Base-by-base conservation (phyloP, 2,329 filamentous ascomycete genomes). In the Aspergillus thermomutatus region DNA sequence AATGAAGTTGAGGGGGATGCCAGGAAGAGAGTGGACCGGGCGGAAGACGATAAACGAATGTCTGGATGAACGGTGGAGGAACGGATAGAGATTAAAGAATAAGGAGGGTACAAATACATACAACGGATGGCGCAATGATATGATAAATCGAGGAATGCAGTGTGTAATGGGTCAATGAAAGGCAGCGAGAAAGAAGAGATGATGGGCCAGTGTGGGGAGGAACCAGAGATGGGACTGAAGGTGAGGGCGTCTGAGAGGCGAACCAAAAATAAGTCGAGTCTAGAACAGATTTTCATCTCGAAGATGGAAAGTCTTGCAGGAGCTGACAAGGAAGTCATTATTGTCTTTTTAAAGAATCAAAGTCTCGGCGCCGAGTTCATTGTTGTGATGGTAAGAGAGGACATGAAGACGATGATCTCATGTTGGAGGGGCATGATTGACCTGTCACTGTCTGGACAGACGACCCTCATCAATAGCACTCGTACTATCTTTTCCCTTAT, bases 261-360 rank as follows among this genome's bases (percentile, higher is more conserved):
- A 58, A 55, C 58, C 58, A 60, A 58, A 58, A 60, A 58, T 58
- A 55, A 58, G 52, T 60, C 28, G 47, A 57, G 58, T 58, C 58
- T 58, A 58, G 58, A 55, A 50, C 50, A 9, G 23, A n/a, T 11
- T 26, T 19, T 50, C 21, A n/a, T 26, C 23, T 25, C 11, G 14
- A 25, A 23, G 19, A 45, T 21, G 11, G 11, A 46, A 23, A 5
- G 21, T 11, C 7, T 7, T 8, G 43, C 10, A 23, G 11, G 11
- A 45, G 19, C 41, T 23, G 21, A 17, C 10, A 23, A 25, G 6
- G 8, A 21, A 43, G n/a, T 6, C 43, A 46, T 6, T 5, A 31
- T 46, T 25, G 43, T 14, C 21, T 23, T 46, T 23, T 26, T 25
- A 46, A 46, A 43, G 40, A 43, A 21, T 21, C 40, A 41, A 41